Conservation (phyloP, 441 rosid species). For the Isatis lusitanica region DNA sequence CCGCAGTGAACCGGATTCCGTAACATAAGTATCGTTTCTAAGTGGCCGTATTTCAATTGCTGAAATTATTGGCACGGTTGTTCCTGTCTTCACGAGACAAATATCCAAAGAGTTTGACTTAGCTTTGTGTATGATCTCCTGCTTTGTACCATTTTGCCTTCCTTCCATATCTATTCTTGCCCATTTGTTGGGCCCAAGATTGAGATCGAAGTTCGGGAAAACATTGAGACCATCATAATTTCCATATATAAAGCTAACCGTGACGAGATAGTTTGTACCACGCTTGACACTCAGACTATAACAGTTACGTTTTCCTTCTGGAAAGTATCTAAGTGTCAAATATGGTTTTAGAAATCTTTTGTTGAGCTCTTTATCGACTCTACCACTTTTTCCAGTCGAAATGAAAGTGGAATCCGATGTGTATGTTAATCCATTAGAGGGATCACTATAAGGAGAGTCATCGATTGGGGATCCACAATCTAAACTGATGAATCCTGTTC, state of each 20-base stretch:
- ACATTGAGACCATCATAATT: constrained; percentile 38
- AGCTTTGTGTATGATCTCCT: constrained; percentile 38
- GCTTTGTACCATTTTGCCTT: background rate
- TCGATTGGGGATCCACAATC: constrained; percentile 26
- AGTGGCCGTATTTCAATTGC: constrained; percentile 46
- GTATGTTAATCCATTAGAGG: background rate
- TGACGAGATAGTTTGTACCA: constrained; percentile 27
- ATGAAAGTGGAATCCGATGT: constrained; percentile 20
- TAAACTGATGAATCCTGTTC: constrained; percentile 31
- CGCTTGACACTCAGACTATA: constrained; percentile 32
- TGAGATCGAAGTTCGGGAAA: constrained; percentile 41
- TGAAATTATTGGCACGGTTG: constrained; percentile 47
- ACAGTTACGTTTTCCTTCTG: constrained; percentile 43
- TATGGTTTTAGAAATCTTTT: background rate
- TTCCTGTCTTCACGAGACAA: constrained; percentile 39
- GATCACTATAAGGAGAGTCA: constrained; percentile 19
- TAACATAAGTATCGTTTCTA: constrained; percentile 28
- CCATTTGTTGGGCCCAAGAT: constrained; percentile 43
- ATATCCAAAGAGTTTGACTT: constrained; percentile 24
- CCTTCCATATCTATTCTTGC: constrained; percentile 13
- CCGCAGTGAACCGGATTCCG: constrained; percentile 37
- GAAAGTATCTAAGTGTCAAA: constrained; percentile 37
- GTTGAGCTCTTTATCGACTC: background rate
- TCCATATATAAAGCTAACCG: constrained; percentile 39
- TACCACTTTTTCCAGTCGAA: constrained; percentile 5